These are phyloP conservation scores for Acmispon strigosus DNA, from an alignment of 306 rosid genomes.

Conservation along the genomic window DNA sequence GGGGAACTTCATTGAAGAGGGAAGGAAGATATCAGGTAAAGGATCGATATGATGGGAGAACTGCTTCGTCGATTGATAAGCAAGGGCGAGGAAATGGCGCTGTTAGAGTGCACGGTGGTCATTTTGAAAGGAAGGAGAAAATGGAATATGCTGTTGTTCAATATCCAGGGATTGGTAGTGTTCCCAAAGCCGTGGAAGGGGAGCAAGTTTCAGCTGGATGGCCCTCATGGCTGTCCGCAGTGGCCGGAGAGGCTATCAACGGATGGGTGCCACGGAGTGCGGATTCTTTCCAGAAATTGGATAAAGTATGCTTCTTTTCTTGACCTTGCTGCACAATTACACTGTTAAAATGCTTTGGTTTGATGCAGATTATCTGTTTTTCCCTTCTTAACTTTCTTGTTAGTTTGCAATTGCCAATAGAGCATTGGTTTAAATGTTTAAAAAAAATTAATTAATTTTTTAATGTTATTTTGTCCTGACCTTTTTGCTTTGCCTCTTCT, in stretches of 20 bases:
- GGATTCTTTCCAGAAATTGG: slow-evolving; percentile 92
- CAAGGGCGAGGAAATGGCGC: slow-evolving; percentile 63
- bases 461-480: no score
- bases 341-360: background rate
- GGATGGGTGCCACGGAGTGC: slow-evolving; percentile 97
- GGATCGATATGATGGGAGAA: no score
- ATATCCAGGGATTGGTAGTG: slow-evolving; percentile 65
- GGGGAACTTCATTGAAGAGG: slow-evolving; percentile 77
- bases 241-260: slow-evolving; percentile 94
- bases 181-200: slow-evolving; percentile 86
- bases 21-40: no score
- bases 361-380: no score
- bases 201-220: slow-evolving; percentile 97
- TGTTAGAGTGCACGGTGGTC: slow-evolving; percentile 45
- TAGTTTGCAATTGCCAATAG: no score
- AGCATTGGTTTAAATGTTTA: no score
- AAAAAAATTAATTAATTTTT: no score
- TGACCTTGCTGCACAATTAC: slow-evolving; percentile 15
- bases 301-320: slow-evolving; percentile 64
- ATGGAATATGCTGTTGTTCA: slow-evolving; percentile 57
- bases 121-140: slow-evolving; percentile 84
- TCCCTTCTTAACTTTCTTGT: no score
- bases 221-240: slow-evolving; percentile 95
- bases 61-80: slow-evolving; percentile 56
- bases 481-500: no score